Base-by-base conservation (phyloP, 805 yeast species). In the Zygosaccharomyces gambellarensis region DNA sequence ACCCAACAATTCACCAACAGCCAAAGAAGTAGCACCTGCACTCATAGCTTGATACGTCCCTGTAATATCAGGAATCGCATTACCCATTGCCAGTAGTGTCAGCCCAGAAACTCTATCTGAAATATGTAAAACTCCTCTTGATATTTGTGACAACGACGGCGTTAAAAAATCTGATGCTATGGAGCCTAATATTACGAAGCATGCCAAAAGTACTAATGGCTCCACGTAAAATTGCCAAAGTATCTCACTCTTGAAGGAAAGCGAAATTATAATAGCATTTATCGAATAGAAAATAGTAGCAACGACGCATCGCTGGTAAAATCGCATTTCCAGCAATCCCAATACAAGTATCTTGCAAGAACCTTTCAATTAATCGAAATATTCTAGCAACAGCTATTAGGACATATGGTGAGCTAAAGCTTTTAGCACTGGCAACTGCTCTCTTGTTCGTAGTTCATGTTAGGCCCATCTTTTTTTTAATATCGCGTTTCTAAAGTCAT, bases 1-100 rank as follows among this genome's bases (percentile, higher is more conserved):
- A 0, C 99, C 98, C 29, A 90, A 68, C n/a, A 92, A 71, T 64
- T 90, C 97, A 1, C 97, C 94, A 5, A 92, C 69, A 0, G 98
- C 97, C 62, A 92, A 71, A 0, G 88, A 78, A 0, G 85, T 80
- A 1, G 87, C 79, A n/a, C 80, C 83, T 1, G 81, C 69, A 10
- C 76, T 74, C 80, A 94, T 78, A 3, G 97, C 96, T 43, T 84
- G 82, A 63, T 82, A 87, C 0, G 96, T 89, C 42, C 92, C 79
- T 32, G 90, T 77, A 3, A 92, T 81, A 65, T 92, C 99, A 0
- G 97, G 96, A 0, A 95, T 77, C 3, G 96, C 95, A 67, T 92
- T 92, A 0, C 97, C 98, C 52, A 92, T 75, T 0, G 98, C 96
- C 46, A 94, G 71, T 21, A 92, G 70, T 0, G 97, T 90, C 55